These are phyloP conservation scores for Aspergillus wentii DNA, from an alignment of 495 filamentous ascomycete genomes.

Conservation along the genomic window DNA sequence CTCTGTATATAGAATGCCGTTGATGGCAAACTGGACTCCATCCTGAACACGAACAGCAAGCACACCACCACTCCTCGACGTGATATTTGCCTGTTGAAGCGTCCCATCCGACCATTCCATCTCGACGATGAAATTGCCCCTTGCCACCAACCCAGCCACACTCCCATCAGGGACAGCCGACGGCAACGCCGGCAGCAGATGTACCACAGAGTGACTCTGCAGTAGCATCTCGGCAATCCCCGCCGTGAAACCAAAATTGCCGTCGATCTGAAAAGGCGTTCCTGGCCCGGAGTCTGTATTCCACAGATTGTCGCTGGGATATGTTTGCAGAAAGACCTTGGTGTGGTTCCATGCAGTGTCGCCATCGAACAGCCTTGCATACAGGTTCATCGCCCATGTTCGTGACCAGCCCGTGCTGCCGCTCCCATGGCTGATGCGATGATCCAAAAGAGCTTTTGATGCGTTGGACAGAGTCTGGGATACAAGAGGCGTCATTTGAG, in stretches of 20 bases:
- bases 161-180: constrained; percentile 11
- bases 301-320: constrained; percentile 10
- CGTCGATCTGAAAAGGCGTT: constrained; percentile 26
- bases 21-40: too few species aligned
- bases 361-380: constrained; percentile 27
- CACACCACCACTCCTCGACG: constrained; percentile 1
- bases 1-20: too few species aligned
- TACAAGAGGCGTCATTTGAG: constrained; percentile 14
- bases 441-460: constrained; percentile 18
- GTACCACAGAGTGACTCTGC: constrained; percentile 17
- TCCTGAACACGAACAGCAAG: constrained; percentile 3
- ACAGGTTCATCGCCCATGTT: constrained; percentile 31
- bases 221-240: constrained; percentile 24
- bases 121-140: constrained; percentile 21
- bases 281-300: constrained; percentile 8
- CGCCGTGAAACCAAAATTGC: constrained; percentile 24
- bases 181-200: constrained; percentile 22
- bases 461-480: constrained; percentile 15
- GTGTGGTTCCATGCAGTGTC: constrained; percentile 17
- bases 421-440: constrained; percentile 22
- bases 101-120: constrained; percentile 17
- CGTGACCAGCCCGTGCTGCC: constrained; percentile 33
- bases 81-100: constrained; percentile 14
- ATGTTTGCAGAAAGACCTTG: constrained; percentile 6
- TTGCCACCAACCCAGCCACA: constrained; percentile 17